These are phyloP conservation scores for Periconia macrospinosa DNA, from an alignment of 2,329 filamentous ascomycete species.

Conservation along the genomic window DNA sequence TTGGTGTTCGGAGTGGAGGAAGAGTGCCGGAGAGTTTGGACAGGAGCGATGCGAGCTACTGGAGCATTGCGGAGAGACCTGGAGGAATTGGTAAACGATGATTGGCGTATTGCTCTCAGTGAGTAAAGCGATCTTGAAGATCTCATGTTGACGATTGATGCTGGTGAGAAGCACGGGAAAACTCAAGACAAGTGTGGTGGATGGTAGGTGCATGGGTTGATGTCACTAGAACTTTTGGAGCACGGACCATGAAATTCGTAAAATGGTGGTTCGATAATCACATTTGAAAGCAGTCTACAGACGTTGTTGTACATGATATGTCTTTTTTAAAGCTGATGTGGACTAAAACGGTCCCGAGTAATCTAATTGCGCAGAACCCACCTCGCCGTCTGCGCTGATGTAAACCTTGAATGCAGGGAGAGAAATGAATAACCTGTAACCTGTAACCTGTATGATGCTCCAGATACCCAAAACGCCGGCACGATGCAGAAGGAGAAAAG, in stretches of 20 bases:
- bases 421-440: too few relatives aligned
- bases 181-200: too few relatives aligned
- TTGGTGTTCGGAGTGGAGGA: conserved; percentile 3
- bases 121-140: neutral
- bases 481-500: conserved; percentile 30
- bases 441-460: neutral
- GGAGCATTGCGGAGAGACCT: conserved; percentile 1
- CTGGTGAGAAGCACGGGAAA: neutral
- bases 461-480: conserved; percentile 27
- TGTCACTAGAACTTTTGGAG: conserved; percentile 11
- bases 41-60: neutral
- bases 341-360: too few relatives aligned
- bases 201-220: conserved; percentile 1
- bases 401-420: neutral
- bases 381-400: neutral
- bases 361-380: neutral
- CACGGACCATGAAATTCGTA: conserved; percentile 6
- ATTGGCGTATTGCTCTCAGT: neutral
- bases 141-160: neutral
- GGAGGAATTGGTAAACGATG: neutral
- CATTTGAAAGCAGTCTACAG: neutral
- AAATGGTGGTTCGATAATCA: conserved; percentile 1
- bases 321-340: too few relatives aligned
- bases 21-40: conserved; percentile 12
- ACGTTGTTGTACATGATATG: too few relatives aligned